A percentile compares a stretch with the other conserved stretches of the same genome.
Conservation (phyloP, 306 rosid species). For the Rosa multiflora region DNA sequence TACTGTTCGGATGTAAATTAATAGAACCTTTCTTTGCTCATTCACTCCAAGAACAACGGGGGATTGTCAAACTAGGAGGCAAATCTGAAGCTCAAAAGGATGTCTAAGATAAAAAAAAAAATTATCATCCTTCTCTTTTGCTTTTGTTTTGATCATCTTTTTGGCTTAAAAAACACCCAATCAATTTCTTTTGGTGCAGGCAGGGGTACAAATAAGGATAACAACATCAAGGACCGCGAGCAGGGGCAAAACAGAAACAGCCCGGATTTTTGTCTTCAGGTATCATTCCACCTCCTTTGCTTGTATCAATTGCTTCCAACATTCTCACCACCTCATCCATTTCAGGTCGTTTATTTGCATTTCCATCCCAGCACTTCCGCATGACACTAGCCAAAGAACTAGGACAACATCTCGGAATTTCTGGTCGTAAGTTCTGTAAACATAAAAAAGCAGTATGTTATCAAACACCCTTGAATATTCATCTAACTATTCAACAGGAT, state of each 20-base stretch:
- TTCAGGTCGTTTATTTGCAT: constrained; percentile 56
- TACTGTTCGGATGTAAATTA: constrained; percentile 3
- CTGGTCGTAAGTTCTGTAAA: constrained; percentile 65
- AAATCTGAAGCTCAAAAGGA: constrained; percentile 10
- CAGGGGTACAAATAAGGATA: not conserved
- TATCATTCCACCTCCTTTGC: constrained; percentile 76
- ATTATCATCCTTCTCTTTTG: not conserved
- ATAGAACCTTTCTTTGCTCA: constrained; percentile 5
- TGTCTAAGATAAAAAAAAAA: not conserved
- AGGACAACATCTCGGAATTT: constrained; percentile 65
- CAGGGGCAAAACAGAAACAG: constrained; percentile 51
- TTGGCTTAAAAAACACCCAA: not conserved
- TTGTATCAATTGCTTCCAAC: constrained; percentile 69
- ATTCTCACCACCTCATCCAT: constrained; percentile 67
- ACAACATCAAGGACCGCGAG: constrained; percentile 55
- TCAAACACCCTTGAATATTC: not conserved
- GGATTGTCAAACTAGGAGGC: not conserved
- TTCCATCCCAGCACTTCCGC: constrained; percentile 67
- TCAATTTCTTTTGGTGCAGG: not conserved
- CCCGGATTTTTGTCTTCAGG: constrained; percentile 38
- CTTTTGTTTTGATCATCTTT: not conserved
- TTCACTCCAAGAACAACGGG: constrained; percentile 3
- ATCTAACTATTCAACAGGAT: not conserved
- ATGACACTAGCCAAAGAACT: constrained; percentile 50
- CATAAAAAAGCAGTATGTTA: not conserved